Conservation (phyloP, 2,329 filamentous ascomycete genomes). For the Calonectria montana region DNA sequence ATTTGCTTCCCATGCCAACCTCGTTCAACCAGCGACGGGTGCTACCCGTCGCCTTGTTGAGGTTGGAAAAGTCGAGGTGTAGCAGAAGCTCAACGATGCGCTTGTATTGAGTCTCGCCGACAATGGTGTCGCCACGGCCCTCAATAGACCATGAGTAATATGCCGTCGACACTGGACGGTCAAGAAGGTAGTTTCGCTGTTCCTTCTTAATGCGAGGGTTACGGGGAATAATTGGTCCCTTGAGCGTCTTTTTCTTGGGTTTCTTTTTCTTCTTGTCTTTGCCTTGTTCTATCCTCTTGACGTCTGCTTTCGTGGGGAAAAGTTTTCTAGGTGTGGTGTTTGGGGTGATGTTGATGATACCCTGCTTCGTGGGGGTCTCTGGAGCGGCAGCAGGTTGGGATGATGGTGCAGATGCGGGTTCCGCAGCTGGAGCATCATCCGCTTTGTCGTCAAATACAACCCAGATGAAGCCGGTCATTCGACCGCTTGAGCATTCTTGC, state of each 20-base stretch:
- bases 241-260: constrained; percentile 59
- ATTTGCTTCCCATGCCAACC: constrained; percentile 64
- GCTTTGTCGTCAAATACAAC: constrained; percentile 77
- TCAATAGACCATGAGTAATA: constrained; percentile 75
- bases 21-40: constrained; percentile 79
- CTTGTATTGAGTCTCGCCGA: constrained; percentile 74
- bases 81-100: constrained; percentile 76
- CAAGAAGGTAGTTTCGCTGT: constrained; percentile 60
- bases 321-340: constrained; percentile 49
- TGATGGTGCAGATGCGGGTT: constrained; percentile 41
- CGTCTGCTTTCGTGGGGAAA: constrained; percentile 40
- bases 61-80: constrained; percentile 77
- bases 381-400: constrained; percentile 31
- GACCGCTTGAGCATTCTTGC: constrained; percentile 93
- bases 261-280: constrained; percentile 49
- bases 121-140: constrained; percentile 72
- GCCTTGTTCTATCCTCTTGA: constrained; percentile 8
- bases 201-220: constrained; percentile 73
- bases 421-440: constrained; percentile 19
- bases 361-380: constrained; percentile 49
- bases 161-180: constrained; percentile 63
- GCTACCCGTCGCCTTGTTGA: constrained; percentile 71
- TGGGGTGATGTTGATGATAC: constrained; percentile 41
- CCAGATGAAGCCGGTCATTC: constrained; percentile 96
- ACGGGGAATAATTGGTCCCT: constrained; percentile 72